A percentile compares a stretch with the other conserved stretches of the same genome.
phyloP scores from a whole-genome alignment of 2,329 filamentous ascomycete genomes.

The Apiospora koreana region DNA sequence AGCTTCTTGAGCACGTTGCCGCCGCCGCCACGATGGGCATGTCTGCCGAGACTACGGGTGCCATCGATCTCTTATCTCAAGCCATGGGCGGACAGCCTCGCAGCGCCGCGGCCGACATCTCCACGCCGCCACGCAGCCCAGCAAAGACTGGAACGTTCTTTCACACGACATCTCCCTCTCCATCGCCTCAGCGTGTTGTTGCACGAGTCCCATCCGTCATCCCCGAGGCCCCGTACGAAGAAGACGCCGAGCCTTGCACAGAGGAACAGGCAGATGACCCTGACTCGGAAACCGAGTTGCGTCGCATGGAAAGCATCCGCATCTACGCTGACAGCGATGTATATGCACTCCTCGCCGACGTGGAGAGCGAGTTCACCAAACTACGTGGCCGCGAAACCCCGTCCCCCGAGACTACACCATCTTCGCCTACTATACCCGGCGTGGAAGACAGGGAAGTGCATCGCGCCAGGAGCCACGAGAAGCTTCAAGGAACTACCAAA shows the following conservation, averaged over 20 bases:
- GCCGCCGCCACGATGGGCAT: slow-evolving; percentile 61
- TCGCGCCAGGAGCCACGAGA: slow-evolving; percentile 53
- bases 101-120: slow-evolving; percentile 42
- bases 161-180: slow-evolving; percentile 38
- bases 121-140: slow-evolving; percentile 62
- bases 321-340: slow-evolving; percentile 70
- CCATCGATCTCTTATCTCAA: slow-evolving; percentile 43
- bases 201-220: slow-evolving; percentile 59
- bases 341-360: slow-evolving; percentile 66
- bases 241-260: slow-evolving; percentile 38
- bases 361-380: slow-evolving; percentile 60
- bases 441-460: slow-evolving; percentile 44
- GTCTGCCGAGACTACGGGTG: slow-evolving; percentile 28
- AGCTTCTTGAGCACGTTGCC: slow-evolving; percentile 79
- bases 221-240: slow-evolving; percentile 50
- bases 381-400: slow-evolving; percentile 33
- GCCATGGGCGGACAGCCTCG: slow-evolving; percentile 42
- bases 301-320: slow-evolving; percentile 61
- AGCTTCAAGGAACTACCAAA: slow-evolving; percentile 38
- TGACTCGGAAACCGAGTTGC: slow-evolving; percentile 28
- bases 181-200: slow-evolving; percentile 53
- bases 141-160: slow-evolving; percentile 41
- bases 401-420: not conserved
- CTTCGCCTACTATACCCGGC: slow-evolving; percentile 25
- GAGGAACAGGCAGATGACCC: slow-evolving; percentile 21